Evolutionary conservation across 2,329 filamentous ascomycete genomes (phyloP).

Genomic region (Chaetothyriales sp.): DNA sequence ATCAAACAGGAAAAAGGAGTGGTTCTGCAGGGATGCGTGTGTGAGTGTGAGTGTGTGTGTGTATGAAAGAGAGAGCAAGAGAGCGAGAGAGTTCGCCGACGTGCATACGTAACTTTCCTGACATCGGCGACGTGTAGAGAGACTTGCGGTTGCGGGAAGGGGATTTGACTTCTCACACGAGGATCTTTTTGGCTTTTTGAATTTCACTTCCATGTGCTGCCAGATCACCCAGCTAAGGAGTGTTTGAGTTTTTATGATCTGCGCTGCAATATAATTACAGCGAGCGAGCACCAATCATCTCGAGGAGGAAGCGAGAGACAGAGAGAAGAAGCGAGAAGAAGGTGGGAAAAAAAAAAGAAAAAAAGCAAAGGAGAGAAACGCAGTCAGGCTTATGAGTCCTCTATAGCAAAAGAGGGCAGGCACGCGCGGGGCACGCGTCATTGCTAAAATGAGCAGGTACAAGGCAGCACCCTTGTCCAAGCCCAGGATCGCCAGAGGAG

Average conservation of each 20-base stretch:
- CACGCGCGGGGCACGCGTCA: background rate
- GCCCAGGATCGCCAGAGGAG: background rate
- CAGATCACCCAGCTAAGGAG: background rate
- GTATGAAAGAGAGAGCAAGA: too few relatives aligned
- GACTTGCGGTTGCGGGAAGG: background rate
- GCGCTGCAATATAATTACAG: background rate
- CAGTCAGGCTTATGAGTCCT: too few relatives aligned
- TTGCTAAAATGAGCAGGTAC: background rate
- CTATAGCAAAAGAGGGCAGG: too few relatives aligned
- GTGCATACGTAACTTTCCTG: background rate
- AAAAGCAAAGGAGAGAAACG: too few relatives aligned
- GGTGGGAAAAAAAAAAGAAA: too few relatives aligned
- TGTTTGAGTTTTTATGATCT: background rate
- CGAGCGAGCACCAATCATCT: background rate
- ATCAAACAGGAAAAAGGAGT: background rate
- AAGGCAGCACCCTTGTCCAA: background rate
- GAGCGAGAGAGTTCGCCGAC: background rate
- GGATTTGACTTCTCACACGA: background rate
- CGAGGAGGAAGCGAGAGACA: too few relatives aligned
- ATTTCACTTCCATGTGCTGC: background rate
- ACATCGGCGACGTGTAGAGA: background rate
- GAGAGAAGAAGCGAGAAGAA: too few relatives aligned
- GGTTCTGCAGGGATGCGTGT: too few relatives aligned
- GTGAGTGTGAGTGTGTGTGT: too few relatives aligned
- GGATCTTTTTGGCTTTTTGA: background rate